A percentile compares a stretch with the other conserved stretches of the same genome.
phyloP scores from a whole-genome alignment of 1,284 basidiomycete species.

The Anthracocystis panici-leucophaei region DNA sequence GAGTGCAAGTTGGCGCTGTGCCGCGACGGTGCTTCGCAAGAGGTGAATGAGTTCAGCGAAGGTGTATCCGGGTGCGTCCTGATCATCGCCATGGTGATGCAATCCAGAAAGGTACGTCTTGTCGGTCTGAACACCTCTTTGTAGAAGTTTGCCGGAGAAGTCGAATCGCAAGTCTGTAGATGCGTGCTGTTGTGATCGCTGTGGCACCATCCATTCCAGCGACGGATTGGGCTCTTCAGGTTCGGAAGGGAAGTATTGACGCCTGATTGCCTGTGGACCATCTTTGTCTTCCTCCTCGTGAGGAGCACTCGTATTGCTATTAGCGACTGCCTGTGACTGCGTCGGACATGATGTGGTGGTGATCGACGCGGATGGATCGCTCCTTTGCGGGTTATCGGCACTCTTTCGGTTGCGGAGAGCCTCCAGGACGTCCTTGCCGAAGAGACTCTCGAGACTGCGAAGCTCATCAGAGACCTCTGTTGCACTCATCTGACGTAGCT shows the following conservation, averaged over 20 bases:
- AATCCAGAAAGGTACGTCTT: conserved; percentile 74
- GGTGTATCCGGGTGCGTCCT: conserved; percentile 87
- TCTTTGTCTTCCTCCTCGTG: conserved; percentile 75
- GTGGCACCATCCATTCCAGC: conserved; percentile 60
- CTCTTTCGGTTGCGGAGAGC: conserved; percentile 49
- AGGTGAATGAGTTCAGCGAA: conserved; percentile 86
- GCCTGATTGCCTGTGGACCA: conserved; percentile 83
- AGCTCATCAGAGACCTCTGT: conserved; percentile 56
- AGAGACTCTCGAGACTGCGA: conserved; percentile 54
- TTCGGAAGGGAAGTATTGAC: conserved; percentile 82
- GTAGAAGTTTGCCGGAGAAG: conserved; percentile 53
- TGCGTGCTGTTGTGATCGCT: background rate
- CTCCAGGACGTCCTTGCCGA: conserved; percentile 60
- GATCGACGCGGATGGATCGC: background rate
- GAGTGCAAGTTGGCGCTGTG: conserved; percentile 85
- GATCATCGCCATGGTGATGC: conserved; percentile 83
- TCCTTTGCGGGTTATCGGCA: conserved; percentile 5
- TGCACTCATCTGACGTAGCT: conserved; percentile 59
- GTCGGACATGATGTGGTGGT: conserved; percentile 65
- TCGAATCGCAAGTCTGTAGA: conserved; percentile 56
- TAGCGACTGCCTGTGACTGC: conserved; percentile 68
- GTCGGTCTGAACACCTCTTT: conserved; percentile 22
- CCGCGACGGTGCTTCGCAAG: conserved; percentile 82
- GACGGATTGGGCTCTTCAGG: conserved; percentile 56
- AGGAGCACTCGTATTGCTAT: conserved; percentile 11